phyloP scores from a whole-genome alignment of 2,329 filamentous ascomycete genomes.

The Sodiomyces alkalinus region DNA sequence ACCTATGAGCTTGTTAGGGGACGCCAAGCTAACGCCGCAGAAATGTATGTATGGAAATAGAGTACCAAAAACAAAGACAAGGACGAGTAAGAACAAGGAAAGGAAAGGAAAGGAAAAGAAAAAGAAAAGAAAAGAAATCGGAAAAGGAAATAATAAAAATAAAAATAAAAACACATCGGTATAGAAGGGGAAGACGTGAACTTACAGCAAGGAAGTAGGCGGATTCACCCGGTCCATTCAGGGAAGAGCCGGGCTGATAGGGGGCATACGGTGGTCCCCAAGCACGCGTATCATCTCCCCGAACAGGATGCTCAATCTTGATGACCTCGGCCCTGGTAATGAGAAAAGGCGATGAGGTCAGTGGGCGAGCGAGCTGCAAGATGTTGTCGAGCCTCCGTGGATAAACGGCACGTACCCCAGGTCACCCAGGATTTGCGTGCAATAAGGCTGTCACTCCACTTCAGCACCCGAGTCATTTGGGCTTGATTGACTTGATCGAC shows the following conservation, averaged over 20 bases:
- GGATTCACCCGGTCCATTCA: constrained; percentile 68
- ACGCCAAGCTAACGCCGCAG: no score
- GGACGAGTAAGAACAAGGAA: background rate
- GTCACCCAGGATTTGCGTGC: constrained; percentile 91
- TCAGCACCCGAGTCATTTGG: no score
- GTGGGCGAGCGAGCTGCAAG: no score
- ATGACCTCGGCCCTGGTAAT: constrained; percentile 73
- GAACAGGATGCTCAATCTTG: constrained; percentile 85
- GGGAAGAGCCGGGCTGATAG: constrained; percentile 45
- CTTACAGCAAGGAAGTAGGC: constrained; percentile 84
- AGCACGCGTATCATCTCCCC: constrained; percentile 85
- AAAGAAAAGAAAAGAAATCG: no score
- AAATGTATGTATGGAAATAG: background rate
- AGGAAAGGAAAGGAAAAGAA: no score
- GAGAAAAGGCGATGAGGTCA: constrained; percentile 8
- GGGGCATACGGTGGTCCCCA: constrained; percentile 92
- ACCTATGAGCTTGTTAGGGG: constrained; percentile 38
- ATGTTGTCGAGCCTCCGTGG: no score
- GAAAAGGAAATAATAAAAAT: no score
- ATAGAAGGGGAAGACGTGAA: no score
- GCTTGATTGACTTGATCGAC: no score
- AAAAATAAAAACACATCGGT: no score
- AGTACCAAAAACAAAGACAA: background rate
- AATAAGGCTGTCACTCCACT: constrained; percentile 81
- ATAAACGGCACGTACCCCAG: constrained; percentile 58